Conservation (phyloP, 1,284 basidiomycete genomes). For the Dichomitus squalens region DNA sequence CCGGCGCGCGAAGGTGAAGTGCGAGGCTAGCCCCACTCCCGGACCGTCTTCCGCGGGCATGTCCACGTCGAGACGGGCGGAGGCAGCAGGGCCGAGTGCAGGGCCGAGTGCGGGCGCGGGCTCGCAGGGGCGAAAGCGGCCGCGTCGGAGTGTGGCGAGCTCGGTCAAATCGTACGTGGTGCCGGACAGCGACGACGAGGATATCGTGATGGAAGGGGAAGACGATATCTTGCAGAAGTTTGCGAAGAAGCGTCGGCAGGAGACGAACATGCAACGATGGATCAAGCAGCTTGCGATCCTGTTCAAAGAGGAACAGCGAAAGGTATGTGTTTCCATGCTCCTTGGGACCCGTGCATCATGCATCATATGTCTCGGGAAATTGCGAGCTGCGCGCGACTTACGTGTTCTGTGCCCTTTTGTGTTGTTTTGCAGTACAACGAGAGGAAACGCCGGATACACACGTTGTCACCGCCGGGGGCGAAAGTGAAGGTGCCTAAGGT, state of each 20-base stretch:
- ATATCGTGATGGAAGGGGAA: slow-evolving; percentile 45
- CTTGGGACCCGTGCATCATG: not conserved
- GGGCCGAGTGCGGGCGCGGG: not conserved
- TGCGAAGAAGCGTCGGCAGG: slow-evolving; percentile 42
- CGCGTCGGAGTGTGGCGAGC: slow-evolving; percentile 55
- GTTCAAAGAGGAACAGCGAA: slow-evolving; percentile 64
- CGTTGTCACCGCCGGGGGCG: slow-evolving; percentile 40
- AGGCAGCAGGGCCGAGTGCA: not conserved
- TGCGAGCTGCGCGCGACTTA: not conserved
- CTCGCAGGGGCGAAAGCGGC: slow-evolving; percentile 45
- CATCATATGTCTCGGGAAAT: not conserved
- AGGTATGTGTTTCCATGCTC: slow-evolving; percentile 43
- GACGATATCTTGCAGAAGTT: slow-evolving; percentile 37
- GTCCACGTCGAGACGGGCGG: slow-evolving; percentile 1
- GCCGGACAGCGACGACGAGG: slow-evolving; percentile 74
- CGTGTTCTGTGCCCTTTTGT: slow-evolving; percentile 1
- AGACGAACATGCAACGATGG: slow-evolving; percentile 65
- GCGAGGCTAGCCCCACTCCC: slow-evolving; percentile 18
- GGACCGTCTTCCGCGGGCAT: slow-evolving; percentile 10
- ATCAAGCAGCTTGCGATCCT: slow-evolving; percentile 61
- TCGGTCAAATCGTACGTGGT: slow-evolving; percentile 60
- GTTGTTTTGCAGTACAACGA: slow-evolving; percentile 55
- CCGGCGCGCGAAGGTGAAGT: slow-evolving; percentile 36
- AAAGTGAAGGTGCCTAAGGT: slow-evolving; percentile 62
- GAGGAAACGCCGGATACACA: slow-evolving; percentile 58